phyloP scores from a whole-genome alignment of 371 early-diverging fungal genomes.

The Apophysomyces ossiformis region DNA sequence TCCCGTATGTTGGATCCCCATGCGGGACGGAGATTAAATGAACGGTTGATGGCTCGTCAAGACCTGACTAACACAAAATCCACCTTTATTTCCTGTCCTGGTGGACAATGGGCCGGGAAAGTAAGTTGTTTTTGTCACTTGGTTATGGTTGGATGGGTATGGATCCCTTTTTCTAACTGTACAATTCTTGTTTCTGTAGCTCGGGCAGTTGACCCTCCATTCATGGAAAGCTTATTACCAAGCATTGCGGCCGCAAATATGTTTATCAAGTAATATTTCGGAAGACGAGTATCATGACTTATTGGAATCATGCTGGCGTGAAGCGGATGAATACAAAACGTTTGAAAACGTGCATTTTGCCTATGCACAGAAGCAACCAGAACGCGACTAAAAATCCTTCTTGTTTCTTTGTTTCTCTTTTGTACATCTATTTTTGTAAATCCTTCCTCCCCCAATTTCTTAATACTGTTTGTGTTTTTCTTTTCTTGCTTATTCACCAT shows the following conservation, averaged over 20 bases:
- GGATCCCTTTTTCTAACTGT: no score
- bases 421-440: slow-evolving; percentile 9
- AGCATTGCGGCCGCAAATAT: slow-evolving; percentile 43
- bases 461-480: no score
- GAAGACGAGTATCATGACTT: slow-evolving; percentile 34
- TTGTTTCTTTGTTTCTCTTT: slow-evolving; percentile 8
- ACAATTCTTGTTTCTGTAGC: slow-evolving; percentile 20
- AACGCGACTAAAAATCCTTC: slow-evolving; percentile 10
- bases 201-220: slow-evolving; percentile 51
- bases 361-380: slow-evolving; percentile 46
- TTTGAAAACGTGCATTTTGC: slow-evolving; percentile 60
- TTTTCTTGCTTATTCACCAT: no score
- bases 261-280: slow-evolving; percentile 28
- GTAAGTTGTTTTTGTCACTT: slow-evolving; percentile 20
- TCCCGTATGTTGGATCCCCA: slow-evolving; percentile 38
- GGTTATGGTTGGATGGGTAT: not conserved
- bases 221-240: slow-evolving; percentile 51
- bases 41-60: slow-evolving; percentile 24
- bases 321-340: slow-evolving; percentile 52
- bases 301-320: slow-evolving; percentile 41
- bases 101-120: slow-evolving; percentile 59
- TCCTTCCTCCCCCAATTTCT: not conserved
- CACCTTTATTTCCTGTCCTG: slow-evolving; percentile 54
- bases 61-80: slow-evolving; percentile 29
- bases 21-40: slow-evolving; percentile 31